Evolutionary conservation across 352 stramenopile genomes (phyloP).

Genomic region (Pythium brachiatum): DNA sequence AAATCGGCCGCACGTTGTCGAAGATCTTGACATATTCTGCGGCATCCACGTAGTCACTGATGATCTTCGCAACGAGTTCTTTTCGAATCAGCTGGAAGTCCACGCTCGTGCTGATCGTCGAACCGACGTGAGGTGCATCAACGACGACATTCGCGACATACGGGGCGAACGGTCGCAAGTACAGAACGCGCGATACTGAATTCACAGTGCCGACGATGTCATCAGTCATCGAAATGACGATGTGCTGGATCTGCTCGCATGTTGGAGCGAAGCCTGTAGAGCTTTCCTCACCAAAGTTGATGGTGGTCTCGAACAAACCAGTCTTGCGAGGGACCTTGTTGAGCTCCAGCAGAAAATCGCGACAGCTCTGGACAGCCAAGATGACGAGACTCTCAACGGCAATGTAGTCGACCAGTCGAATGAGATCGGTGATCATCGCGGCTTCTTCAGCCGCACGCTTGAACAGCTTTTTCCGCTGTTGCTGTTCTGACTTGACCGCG

Average conservation of each 20-base stretch:
- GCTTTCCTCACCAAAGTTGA: conserved; percentile 81
- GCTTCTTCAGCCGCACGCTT: conserved; percentile 86
- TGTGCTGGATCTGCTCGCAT: conserved; percentile 86
- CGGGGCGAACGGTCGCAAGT: conserved; percentile 81
- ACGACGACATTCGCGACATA: conserved; percentile 66
- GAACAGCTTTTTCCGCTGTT: conserved; percentile 77
- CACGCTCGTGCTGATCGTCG: conserved; percentile 65
- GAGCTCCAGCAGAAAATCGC: conserved; percentile 87
- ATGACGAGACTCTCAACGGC: conserved; percentile 89
- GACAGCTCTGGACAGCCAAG: conserved; percentile 79
- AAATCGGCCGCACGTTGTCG: conserved; percentile 90
- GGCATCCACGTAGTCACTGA: conserved; percentile 82
- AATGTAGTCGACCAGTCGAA: conserved; percentile 93
- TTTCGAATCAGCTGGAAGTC: conserved; percentile 76
- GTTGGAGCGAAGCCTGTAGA: conserved; percentile 84
- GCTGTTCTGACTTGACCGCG: conserved; percentile 88
- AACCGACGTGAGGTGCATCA: conserved; percentile 72
- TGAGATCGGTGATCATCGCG: conserved; percentile 90
- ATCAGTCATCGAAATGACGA: conserved; percentile 86
- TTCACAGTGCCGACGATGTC: conserved; percentile 89
- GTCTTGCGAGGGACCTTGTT: conserved; percentile 85
- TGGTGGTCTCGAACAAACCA: conserved; percentile 93
- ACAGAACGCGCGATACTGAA: conserved; percentile 87
- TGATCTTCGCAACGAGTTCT: conserved; percentile 83
- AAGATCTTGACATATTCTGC: conserved; percentile 92